Conservation (phyloP, 768 basidiomycete species). For the Lactarius akahatsu region DNA sequence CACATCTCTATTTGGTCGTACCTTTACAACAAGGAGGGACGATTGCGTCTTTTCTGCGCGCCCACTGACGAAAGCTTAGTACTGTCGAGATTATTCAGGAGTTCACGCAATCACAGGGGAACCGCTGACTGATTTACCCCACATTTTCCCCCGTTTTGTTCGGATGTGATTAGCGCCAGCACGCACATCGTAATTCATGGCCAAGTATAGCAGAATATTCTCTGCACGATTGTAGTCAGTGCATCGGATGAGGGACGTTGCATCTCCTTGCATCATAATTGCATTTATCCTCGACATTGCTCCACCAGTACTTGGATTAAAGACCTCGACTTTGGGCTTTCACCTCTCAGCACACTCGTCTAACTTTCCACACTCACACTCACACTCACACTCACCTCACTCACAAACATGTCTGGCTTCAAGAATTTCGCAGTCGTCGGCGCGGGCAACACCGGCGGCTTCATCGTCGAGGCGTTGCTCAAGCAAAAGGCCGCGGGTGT, state of each 20-base stretch:
- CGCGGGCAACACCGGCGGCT: slow-evolving; percentile 26
- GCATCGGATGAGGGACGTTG: not conserved
- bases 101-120: not conserved
- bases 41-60: not conserved
- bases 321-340: not conserved
- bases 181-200: not conserved
- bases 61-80: not conserved
- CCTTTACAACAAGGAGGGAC: not conserved
- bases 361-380: not conserved
- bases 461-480: slow-evolving; percentile 28
- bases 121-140: not conserved
- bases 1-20: not conserved
- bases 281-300: not conserved
- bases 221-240: not conserved
- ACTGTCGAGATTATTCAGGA: not conserved
- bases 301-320: not conserved
- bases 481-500: slow-evolving; percentile 23
- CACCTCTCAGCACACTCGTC: not conserved
- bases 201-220: not conserved
- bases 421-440: slow-evolving; percentile 26
- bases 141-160: too few species aligned
- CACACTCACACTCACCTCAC: not conserved
- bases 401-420: slow-evolving; percentile 22
- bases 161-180: too few species aligned
- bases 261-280: not conserved